Conservation (phyloP, 2,329 filamentous ascomycete genomes). For the Neonectria ditissima region DNA sequence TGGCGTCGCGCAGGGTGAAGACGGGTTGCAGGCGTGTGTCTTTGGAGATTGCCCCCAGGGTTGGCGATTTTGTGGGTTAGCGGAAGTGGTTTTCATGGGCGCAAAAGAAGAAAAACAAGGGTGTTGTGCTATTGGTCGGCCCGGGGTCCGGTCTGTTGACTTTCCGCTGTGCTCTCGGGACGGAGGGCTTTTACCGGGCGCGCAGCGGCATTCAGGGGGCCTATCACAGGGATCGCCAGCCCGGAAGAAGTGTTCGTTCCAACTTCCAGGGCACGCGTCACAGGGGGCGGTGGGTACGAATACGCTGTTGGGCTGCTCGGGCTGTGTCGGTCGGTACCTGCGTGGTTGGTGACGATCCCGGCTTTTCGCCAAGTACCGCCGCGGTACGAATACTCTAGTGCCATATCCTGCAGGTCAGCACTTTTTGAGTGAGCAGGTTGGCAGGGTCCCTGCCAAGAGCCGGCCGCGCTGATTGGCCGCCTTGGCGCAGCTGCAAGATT, state of each 20-base stretch:
- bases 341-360: neutral
- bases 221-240: constrained; percentile 35
- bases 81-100: constrained; percentile 21
- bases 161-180: constrained; percentile 15
- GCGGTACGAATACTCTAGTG: neutral
- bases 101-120: constrained; percentile 42
- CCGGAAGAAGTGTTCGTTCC: constrained; percentile 5
- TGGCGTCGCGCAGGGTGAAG: constrained; percentile 6
- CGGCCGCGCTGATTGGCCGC: constrained; percentile 7
- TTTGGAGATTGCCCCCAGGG: constrained; percentile 9
- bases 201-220: constrained; percentile 33
- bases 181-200: constrained; percentile 26
- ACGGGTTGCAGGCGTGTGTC: constrained; percentile 12
- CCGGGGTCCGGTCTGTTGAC: constrained; percentile 13
- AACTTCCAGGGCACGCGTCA: constrained; percentile 18
- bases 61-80: constrained; percentile 25
- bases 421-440: neutral
- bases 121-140: constrained; percentile 44
- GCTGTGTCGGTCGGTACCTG: neutral
- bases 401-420: neutral
- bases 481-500: constrained; percentile 32
- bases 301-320: neutral
- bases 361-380: neutral
- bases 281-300: constrained; percentile 3
- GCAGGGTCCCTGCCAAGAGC: constrained; percentile 1